Conservation (phyloP, 148 eudicot genomes). For the Silene uniflora region DNA sequence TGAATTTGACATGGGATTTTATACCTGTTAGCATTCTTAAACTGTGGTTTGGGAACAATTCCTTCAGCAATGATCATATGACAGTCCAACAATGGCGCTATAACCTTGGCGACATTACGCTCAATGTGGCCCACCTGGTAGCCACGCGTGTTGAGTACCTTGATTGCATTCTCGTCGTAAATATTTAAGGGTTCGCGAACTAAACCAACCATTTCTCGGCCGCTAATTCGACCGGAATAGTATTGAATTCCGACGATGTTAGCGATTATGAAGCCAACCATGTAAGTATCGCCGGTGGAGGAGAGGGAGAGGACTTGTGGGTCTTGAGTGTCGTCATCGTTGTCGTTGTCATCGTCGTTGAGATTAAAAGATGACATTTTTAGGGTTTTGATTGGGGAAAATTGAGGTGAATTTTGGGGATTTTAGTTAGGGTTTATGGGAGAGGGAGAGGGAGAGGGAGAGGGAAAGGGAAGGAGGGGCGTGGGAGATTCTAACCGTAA, state of each 20-base stretch:
- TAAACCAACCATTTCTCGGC: constrained; percentile 72
- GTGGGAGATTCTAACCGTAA: neutral
- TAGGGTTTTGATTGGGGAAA: neutral
- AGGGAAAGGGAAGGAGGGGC: neutral
- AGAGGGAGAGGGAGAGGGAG: too few relatives aligned
- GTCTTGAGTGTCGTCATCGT: constrained; percentile 20
- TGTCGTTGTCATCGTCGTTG: constrained; percentile 20
- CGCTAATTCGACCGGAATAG: constrained; percentile 55
- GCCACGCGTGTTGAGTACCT: constrained; percentile 59
- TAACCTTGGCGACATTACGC: constrained; percentile 42
- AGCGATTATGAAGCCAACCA: constrained; percentile 62
- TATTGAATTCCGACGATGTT: constrained; percentile 68
- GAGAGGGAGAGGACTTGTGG: constrained; percentile 26
- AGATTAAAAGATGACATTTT: constrained; percentile 14
- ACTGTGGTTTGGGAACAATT: constrained; percentile 57
- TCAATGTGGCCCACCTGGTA: constrained; percentile 74
- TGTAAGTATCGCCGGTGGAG: constrained; percentile 48
- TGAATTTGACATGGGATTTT: constrained; percentile 69
- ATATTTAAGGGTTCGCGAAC: constrained; percentile 66
- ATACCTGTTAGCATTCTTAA: constrained; percentile 27
- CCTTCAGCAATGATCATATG: constrained; percentile 49
- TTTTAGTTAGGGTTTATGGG: neutral
- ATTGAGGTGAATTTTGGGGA: neutral
- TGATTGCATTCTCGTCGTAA: constrained; percentile 63
- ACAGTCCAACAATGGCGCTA: constrained; percentile 62